phyloP scores from a whole-genome alignment of 352 stramenopile species.

The Phytophthora uliginosa region DNA sequence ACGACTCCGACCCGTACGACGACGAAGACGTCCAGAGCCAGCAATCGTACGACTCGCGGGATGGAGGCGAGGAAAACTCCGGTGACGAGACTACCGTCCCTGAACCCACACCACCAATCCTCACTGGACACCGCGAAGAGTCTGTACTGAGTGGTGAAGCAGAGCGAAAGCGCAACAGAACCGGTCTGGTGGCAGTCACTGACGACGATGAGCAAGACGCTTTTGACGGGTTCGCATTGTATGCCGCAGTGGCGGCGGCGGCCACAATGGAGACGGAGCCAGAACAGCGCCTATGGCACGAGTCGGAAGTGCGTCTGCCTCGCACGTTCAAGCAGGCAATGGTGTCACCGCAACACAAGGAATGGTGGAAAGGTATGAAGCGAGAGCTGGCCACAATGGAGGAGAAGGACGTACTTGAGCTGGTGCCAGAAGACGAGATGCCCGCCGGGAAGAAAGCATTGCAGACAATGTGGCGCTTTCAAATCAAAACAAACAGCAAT shows the following conservation, averaged over 20 bases:
- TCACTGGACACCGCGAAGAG: background rate
- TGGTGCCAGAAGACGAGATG: slow-evolving; percentile 3
- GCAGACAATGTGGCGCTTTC: slow-evolving; percentile 6
- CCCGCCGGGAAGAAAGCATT: background rate
- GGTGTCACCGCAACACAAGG: background rate
- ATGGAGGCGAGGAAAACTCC: background rate
- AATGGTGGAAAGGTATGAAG: slow-evolving; percentile 19
- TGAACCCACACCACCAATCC: background rate
- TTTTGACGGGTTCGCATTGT: background rate
- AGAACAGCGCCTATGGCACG: background rate
- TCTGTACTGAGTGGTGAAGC: slow-evolving; percentile 1
- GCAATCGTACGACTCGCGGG: background rate
- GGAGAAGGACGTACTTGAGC: slow-evolving; percentile 9
- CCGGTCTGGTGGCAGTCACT: background rate
- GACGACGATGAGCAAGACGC: background rate
- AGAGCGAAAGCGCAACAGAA: background rate
- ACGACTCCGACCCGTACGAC: too few relatives aligned
- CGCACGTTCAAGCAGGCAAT: background rate
- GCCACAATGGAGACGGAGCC: background rate
- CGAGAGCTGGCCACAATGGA: slow-evolving; percentile 6
- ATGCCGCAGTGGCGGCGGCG: background rate
- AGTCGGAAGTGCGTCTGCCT: slow-evolving; percentile 7
- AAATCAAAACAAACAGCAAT: slow-evolving; percentile 9
- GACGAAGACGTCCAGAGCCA: too few relatives aligned
- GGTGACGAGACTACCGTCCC: too few relatives aligned